Conservation (phyloP, 2,329 filamentous ascomycete genomes). For the Colletotrichum sojae region DNA sequence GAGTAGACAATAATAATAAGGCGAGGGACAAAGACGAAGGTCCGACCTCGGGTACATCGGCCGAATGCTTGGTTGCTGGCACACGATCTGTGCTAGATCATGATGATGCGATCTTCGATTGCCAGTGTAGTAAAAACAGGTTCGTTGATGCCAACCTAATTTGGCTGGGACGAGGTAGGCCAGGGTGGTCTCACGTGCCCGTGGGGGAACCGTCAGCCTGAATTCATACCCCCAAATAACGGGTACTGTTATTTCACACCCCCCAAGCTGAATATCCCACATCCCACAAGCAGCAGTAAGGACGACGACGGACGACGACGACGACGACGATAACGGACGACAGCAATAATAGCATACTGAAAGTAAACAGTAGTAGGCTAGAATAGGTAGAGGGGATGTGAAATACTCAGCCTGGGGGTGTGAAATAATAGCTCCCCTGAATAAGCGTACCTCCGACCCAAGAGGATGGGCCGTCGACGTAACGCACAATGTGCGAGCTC, state of each 20-base stretch:
- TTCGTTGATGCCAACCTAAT: not conserved
- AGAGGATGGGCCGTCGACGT: constrained; percentile 12
- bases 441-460: not conserved
- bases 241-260: too few species aligned
- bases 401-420: too few species aligned
- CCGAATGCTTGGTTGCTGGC: not conserved
- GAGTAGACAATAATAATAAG: not conserved
- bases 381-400: too few species aligned
- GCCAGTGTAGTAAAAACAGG: not conserved
- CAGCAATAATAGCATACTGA: too few species aligned
- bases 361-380: too few species aligned
- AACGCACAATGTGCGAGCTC: not conserved
- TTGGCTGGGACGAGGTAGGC: not conserved
- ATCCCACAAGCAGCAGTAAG: too few species aligned
- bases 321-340: too few species aligned
- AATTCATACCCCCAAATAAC: not conserved
- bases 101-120: constrained; percentile 15
- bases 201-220: constrained; percentile 5
- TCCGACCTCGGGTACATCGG: constrained; percentile 13
- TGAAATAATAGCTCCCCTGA: too few species aligned
- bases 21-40: not conserved
- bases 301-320: too few species aligned
- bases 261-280: too few species aligned
- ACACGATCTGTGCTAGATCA: not conserved
- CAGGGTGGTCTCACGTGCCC: constrained; percentile 9